A percentile compares a stretch with the other conserved stretches of the same genome.
These are phyloP conservation scores for Arabidopsis thaliana DNA, from an alignment of 345 rosid genomes.

Conservation along the genomic window TAIR10.1 NC_003070.9:20868501-20869000, in stretches of 20 bases:
- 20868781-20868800: constrained; percentile 40
- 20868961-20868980: constrained; percentile 59
- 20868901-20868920: constrained; percentile 63
- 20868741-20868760: constrained; percentile 64
- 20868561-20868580: not conserved
- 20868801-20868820: constrained; percentile 4
- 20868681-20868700: constrained; percentile 63
- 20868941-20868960: constrained; percentile 51
- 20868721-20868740: constrained; percentile 62
- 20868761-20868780: constrained; percentile 59
- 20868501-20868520: constrained; percentile 63
- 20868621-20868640: constrained; percentile 55
- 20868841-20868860: constrained; percentile 18
- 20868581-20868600: constrained; percentile 19
- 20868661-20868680: constrained; percentile 59
- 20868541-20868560: not conserved
- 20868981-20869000: constrained; percentile 52
- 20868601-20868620: constrained; percentile 17
- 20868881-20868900: constrained; percentile 16
- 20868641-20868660: constrained; percentile 60
- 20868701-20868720: constrained; percentile 56
- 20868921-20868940: constrained; percentile 52
- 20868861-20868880: constrained; percentile 19
- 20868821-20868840: constrained; percentile 13
- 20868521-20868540: constrained; percentile 12